Conservation (phyloP, 2,329 filamentous ascomycete species). For the Magnaporthiopsis incrustans region DNA sequence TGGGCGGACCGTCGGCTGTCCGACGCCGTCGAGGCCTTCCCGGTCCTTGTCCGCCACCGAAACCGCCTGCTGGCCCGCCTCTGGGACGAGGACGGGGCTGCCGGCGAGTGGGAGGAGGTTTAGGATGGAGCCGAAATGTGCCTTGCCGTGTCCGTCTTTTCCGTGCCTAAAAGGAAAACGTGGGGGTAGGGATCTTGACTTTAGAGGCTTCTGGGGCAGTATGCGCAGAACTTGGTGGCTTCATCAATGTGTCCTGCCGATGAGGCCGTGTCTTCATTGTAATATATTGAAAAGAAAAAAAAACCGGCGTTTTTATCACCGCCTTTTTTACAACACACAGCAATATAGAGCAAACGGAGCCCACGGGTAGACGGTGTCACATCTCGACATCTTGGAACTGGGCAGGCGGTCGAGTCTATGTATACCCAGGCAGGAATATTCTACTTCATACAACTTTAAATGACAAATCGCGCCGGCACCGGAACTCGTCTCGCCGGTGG, state of each 20-base stretch:
- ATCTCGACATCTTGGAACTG: background rate
- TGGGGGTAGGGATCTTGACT: too few species aligned
- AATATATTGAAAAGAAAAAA: background rate
- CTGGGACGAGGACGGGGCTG: constrained; percentile 15
- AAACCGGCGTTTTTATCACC: too few species aligned
- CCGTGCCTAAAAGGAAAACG: too few species aligned
- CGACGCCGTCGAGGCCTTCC: constrained; percentile 45
- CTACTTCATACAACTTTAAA: background rate
- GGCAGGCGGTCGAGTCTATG: background rate
- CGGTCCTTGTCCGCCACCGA: constrained; percentile 58
- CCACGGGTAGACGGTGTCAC: too few species aligned
- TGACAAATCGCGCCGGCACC: background rate
- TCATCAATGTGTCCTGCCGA: too few species aligned
- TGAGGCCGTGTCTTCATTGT: background rate
- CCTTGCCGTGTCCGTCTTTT: too few species aligned
- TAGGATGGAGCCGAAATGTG: background rate
- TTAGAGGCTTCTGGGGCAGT: too few species aligned
- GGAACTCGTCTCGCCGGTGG: background rate
- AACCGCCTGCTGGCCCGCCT: constrained; percentile 28
- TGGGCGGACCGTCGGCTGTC: constrained; percentile 59
- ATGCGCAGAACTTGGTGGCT: too few species aligned
- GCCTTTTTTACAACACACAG: too few species aligned
- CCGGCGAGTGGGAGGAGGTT: background rate
- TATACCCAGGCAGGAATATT: background rate
- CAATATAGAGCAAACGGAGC: too few species aligned